Base-by-base conservation (phyloP, 140 eudicot genomes). In the Ambrosia hybrid region DNA sequence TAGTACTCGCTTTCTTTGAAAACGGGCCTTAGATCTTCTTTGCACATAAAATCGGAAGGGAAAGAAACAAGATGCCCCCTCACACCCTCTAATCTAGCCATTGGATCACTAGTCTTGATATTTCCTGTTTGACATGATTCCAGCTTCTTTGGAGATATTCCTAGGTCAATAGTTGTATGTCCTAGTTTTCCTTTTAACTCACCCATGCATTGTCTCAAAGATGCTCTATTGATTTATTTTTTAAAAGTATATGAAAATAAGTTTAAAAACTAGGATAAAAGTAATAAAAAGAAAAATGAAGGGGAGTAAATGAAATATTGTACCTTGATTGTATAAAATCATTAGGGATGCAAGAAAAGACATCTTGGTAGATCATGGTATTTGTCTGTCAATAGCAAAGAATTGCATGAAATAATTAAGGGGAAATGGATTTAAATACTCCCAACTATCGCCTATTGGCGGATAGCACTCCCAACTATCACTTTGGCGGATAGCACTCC, bases 301-400 rank as follows among this genome's bases (percentile, higher is more conserved):
- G 6, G 38, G 21, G 72, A 26, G 59, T 30, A 30, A 63, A 34
- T 17, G 38, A 5, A 62, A 55, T n/a, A 71, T 4, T 62, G 57
- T 81, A 93, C 98, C 98, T 90, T 65, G 98, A 90, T 49, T 93
- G 94, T 81, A 90, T 90, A n/a, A 84, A 85, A 86, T 93, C 96
- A 65, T 85, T 93, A 5, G 98, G 98, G 79, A 93, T 85, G 80
- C 98, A 93, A 51, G 96, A 78, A 75, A 93, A 89, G 39, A 88
- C 98, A 59, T 93, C 98, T 85, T 93, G 98, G 89, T 90, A 93
- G 83, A 93, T 93, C 93, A 85, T 90, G 26, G 94, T 87, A 65
- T 93, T 93, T 62, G 88, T 86, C 98, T 93, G 96, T 73, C 67
- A 78, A 73, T 70, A 37, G 34, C 48, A 80, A 64, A 72, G 9